Percentiles rank a stretch among this genome's conserved stretches.
These are phyloP conservation scores for Clarkia xantiana DNA, from an alignment of 345 rosid species.

Conservation along the genomic window DNA sequence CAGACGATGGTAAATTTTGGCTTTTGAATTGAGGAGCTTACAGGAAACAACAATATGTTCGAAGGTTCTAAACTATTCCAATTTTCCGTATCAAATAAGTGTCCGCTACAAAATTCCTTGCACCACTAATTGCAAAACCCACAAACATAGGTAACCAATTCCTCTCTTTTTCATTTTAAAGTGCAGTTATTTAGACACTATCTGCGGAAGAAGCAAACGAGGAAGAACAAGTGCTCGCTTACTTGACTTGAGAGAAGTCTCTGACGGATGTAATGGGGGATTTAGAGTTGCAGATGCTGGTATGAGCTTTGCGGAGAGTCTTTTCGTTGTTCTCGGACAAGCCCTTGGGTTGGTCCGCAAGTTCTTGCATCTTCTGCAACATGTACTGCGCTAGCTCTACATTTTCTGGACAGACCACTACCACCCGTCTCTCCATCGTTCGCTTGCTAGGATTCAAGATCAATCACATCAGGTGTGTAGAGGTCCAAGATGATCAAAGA, in stretches of 20 bases:
- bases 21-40: too few relatives aligned
- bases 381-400: conserved; percentile 42
- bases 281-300: conserved; percentile 35
- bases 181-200: not conserved
- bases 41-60: too few relatives aligned
- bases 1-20: too few relatives aligned
- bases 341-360: conserved; percentile 54
- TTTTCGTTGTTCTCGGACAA: conserved; percentile 45
- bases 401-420: conserved; percentile 44
- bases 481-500: too few relatives aligned
- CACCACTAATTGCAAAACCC: too few relatives aligned
- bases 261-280: conserved; percentile 49
- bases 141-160: too few relatives aligned
- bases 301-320: conserved; percentile 49
- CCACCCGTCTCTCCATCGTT: conserved; percentile 36
- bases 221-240: not conserved
- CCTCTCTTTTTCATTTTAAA: not conserved
- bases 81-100: too few relatives aligned
- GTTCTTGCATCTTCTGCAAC: conserved; percentile 54
- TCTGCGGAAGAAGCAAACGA: not conserved
- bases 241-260: conserved; percentile 68
- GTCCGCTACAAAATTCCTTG: too few relatives aligned
- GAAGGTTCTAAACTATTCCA: too few relatives aligned
- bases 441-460: not conserved
- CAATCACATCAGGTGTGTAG: not conserved